Evolutionary conservation across 352 stramenopile genomes (phyloP).

Genomic region (Phytophthora pseudosyringae): DNA sequence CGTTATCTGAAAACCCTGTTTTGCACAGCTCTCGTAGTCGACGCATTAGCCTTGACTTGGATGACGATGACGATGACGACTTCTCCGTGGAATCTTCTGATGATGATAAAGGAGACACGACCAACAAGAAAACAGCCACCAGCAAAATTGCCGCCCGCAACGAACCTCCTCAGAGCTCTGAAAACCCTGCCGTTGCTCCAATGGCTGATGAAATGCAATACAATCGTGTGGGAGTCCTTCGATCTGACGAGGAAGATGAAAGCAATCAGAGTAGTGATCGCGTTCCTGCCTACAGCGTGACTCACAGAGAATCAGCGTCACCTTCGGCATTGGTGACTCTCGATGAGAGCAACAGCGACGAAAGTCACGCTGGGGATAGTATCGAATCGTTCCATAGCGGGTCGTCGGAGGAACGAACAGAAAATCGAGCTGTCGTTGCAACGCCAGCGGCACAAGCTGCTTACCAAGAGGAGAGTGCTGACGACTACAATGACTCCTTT

Average conservation of each 20-base stretch:
- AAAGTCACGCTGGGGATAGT: slow-evolving; percentile 15
- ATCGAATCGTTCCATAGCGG: slow-evolving; percentile 26
- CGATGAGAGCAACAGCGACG: slow-evolving; percentile 10
- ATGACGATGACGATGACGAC: slow-evolving; percentile 53
- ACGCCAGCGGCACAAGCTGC: neutral
- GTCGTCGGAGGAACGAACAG: neutral
- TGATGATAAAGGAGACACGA: slow-evolving; percentile 9
- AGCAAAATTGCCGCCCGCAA: neutral
- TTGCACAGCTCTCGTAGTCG: slow-evolving; percentile 22
- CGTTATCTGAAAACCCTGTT: slow-evolving; percentile 1
- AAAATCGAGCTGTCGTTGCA: neutral
- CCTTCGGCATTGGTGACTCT: neutral
- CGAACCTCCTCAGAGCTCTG: neutral
- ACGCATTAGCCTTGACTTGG: slow-evolving; percentile 55
- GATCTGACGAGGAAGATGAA: slow-evolving; percentile 9
- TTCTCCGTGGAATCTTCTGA: slow-evolving; percentile 43
- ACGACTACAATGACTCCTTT: slow-evolving; percentile 27
- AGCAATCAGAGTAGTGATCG: slow-evolving; percentile 10
- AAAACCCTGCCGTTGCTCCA: neutral
- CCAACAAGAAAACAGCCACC: neutral
- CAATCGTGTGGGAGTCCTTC: neutral
- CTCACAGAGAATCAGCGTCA: neutral
- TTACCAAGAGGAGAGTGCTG: slow-evolving; percentile 15
- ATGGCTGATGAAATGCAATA: neutral
- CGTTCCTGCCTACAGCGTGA: neutral